These are phyloP conservation scores for Quercus parvula DNA, from an alignment of 306 rosid genomes.

Conservation along the genomic window DNA sequence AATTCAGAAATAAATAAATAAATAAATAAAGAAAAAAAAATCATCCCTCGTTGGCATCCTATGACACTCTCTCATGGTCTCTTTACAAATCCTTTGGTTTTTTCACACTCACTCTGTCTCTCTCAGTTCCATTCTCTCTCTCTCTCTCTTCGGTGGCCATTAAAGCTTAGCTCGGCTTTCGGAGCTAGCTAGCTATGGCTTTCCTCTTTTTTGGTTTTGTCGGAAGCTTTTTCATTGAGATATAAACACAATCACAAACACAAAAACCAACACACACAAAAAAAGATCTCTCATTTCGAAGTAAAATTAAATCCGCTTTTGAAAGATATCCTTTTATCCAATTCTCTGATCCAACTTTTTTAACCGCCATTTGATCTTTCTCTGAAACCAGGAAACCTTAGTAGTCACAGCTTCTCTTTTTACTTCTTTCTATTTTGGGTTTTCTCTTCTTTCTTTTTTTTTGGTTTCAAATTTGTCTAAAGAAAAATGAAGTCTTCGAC, in stretches of 20 bases:
- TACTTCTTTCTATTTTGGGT: no score
- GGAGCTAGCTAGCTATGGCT: slow-evolving; percentile 6
- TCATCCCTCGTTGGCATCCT: neutral
- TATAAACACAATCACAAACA: neutral
- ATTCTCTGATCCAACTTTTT: slow-evolving; percentile 34
- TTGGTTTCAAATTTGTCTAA: neutral
- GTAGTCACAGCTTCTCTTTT: slow-evolving; percentile 14
- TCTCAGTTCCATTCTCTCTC: neutral
- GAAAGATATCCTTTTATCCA: neutral
- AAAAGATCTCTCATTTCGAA: slow-evolving; percentile 1
- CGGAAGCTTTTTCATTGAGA: slow-evolving; percentile 28
- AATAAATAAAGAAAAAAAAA: no score
- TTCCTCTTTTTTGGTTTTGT: slow-evolving; percentile 21
- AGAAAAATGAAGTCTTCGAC: slow-evolving; percentile 63
- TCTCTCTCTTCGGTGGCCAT: slow-evolving; percentile 28
- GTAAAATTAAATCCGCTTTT: slow-evolving; percentile 24
- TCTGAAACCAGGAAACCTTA: neutral
- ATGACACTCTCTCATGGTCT: neutral
- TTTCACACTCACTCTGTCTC: neutral
- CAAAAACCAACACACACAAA: neutral
- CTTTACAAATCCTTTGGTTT: neutral
- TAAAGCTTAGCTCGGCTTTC: slow-evolving; percentile 33
- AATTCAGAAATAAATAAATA: no score
- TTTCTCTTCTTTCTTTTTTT: neutral
- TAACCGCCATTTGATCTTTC: slow-evolving; percentile 22